phyloP scores from a whole-genome alignment of 768 basidiomycete species.

The Amanita fuliginea region DNA sequence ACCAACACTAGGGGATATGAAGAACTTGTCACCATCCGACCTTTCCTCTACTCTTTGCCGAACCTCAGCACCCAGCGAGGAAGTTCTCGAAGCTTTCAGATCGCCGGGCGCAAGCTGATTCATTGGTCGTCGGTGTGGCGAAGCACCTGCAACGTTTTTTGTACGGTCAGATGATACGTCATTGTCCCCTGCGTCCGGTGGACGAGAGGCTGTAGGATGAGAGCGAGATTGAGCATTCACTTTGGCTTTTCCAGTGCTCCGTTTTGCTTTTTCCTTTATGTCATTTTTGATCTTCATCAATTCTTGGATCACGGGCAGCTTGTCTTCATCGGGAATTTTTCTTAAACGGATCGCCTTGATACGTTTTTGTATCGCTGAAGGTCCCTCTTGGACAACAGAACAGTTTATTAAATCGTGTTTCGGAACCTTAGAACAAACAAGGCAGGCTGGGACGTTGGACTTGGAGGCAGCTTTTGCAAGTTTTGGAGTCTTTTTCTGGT shows the following conservation, averaged over 20 bases:
- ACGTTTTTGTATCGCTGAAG: conserved; percentile 31
- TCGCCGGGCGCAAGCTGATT: neutral
- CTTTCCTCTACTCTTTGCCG: neutral
- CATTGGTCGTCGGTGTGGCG: neutral
- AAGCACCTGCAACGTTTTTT: conserved; percentile 7
- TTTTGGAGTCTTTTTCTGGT: neutral
- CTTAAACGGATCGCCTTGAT: conserved; percentile 27
- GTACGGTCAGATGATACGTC: conserved; percentile 5
- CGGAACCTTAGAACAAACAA: conserved; percentile 32
- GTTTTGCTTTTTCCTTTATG: conserved; percentile 13
- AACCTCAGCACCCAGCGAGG: neutral
- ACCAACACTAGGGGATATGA: neutral
- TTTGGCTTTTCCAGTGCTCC: conserved; percentile 10
- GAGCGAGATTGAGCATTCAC: conserved; percentile 9
- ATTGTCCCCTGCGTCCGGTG: conserved; percentile 2
- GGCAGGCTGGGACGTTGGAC: conserved; percentile 18
- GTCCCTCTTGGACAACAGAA: conserved; percentile 33
- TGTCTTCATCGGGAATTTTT: conserved; percentile 14
- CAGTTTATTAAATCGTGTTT: conserved; percentile 40
- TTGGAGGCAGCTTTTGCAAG: neutral
- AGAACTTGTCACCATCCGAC: neutral
- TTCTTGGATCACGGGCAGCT: conserved; percentile 25
- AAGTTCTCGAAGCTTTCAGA: neutral
- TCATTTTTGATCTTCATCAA: conserved; percentile 24
- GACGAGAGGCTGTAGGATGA: conserved; percentile 3